A percentile compares a stretch with the other conserved stretches of the same genome.
These are phyloP conservation scores for Tricholoma furcatifolium DNA, from an alignment of 768 basidiomycete genomes.

Conservation along the genomic window DNA sequence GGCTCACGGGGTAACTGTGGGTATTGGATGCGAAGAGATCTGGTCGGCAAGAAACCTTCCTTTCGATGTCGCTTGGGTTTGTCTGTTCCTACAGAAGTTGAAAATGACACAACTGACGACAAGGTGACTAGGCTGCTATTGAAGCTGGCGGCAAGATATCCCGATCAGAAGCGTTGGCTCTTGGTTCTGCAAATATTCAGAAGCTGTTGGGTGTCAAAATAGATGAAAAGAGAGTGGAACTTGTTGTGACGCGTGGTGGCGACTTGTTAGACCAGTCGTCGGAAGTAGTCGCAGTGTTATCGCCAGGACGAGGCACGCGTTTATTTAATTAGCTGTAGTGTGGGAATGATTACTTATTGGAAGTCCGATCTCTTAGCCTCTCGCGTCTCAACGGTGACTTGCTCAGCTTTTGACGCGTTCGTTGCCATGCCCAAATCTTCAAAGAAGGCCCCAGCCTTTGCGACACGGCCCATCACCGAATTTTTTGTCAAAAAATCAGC, in stretches of 20 bases:
- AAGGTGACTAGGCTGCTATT: slow-evolving; percentile 41
- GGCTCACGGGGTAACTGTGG: slow-evolving; percentile 70
- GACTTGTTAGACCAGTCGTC: slow-evolving; percentile 47
- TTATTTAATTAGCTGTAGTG: slow-evolving; percentile 3
- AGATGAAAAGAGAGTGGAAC: slow-evolving; percentile 39
- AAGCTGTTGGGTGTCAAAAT: slow-evolving; percentile 35
- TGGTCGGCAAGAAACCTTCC: slow-evolving; percentile 77
- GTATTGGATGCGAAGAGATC: slow-evolving; percentile 57
- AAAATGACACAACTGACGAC: neutral
- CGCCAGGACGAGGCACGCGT: slow-evolving; percentile 27
- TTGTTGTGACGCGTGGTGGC: slow-evolving; percentile 57
- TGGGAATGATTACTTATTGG: neutral
- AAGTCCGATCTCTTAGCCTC: slow-evolving; percentile 10
- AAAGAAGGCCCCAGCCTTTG: slow-evolving; percentile 24
- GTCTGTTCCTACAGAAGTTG: slow-evolving; percentile 18
- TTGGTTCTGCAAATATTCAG: slow-evolving; percentile 47
- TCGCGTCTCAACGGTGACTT: slow-evolving; percentile 9
- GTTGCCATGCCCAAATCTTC: slow-evolving; percentile 25
- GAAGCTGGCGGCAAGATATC: slow-evolving; percentile 39
- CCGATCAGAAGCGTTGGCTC: slow-evolving; percentile 41
- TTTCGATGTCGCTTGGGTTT: slow-evolving; percentile 82
- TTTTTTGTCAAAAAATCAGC: slow-evolving; percentile 40
- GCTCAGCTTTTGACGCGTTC: slow-evolving; percentile 6
- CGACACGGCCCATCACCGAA: slow-evolving; percentile 39
- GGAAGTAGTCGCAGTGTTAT: slow-evolving; percentile 55